Evolutionary conservation across 257 asterid species (phyloP), one percentile per base, ranked within the genome.

Genomic region (Ajuga chamaepitys): DNA sequence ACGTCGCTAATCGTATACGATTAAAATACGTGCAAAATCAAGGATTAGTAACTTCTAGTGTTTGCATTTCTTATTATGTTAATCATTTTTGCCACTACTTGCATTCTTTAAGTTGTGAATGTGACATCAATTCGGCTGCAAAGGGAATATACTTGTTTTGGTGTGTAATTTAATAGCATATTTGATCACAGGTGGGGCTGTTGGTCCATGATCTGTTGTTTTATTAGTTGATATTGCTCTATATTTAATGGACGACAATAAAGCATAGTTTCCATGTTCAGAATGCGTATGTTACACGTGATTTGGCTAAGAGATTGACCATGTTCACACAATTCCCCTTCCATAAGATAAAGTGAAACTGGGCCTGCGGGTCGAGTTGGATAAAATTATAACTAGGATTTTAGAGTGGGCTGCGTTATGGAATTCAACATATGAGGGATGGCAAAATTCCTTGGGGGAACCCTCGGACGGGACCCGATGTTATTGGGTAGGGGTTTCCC

Each of bases 11-110:
- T 65, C 21, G 25, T 26, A 20, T 41, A 41, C 54, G 54, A 45
- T 71, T 63, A 70, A 62, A n/a, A n/a, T n/a, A n/a, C n/a, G 76
- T 71, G 61, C 72, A 55, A 54, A n/a, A n/a, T 14, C 57, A 62
- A 32, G 59, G 37, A 48, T 64, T 47, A 64, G 44, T 35, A 37
- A 46, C 17, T 13, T 22, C 2, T 14, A 5, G 22, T 38, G 47
- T 64, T 20, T 50, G 20, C 20, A 32, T 47, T 47, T 10, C 11
- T 9, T 34, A 24, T 12, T 18, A 10, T 34, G 42, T 22, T 59
- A 12, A 12, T 21, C 16, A 58, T 26, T 18, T 8, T 20, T 20
- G 60, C 12, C 25, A 58, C 22, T 20, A 48, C 30, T 10, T 5
- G 5, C 17, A 10, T 12, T 25, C 16, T 2, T 62, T 38, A 44